phyloP scores from a whole-genome alignment of 805 yeast species.

The Candida vaughaniae region DNA sequence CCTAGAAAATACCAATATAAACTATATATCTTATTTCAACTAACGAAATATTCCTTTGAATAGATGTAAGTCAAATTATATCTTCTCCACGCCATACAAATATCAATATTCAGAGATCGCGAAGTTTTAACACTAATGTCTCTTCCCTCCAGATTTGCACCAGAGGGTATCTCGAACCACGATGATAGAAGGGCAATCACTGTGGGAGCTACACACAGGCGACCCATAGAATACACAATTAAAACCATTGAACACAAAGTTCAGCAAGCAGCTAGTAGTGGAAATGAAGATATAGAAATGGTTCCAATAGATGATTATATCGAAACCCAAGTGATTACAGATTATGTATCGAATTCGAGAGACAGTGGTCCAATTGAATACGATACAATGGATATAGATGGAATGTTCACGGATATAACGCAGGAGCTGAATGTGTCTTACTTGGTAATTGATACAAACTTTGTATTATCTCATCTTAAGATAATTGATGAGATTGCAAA shows the following conservation, averaged over 20 bases:
- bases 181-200: conserved; percentile 27
- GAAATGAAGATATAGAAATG: conserved; percentile 47
- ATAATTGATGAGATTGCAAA: conserved; percentile 53
- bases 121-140: too few species aligned
- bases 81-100: too few species aligned
- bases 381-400: conserved; percentile 20
- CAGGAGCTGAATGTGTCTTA: conserved; percentile 29
- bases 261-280: conserved; percentile 18
- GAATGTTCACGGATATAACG: conserved; percentile 15
- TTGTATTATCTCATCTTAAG: conserved; percentile 65
- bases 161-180: conserved; percentile 27
- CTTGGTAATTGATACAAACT: conserved; percentile 81
- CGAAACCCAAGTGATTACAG: conserved; percentile 44
- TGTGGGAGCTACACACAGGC: conserved; percentile 17
- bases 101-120: too few species aligned
- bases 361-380: conserved; percentile 7
- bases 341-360: conserved; percentile 23
- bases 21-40: too few species aligned
- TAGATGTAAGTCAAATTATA: too few species aligned
- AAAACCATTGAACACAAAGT: conserved; percentile 26
- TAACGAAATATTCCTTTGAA: too few species aligned
- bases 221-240: conserved; percentile 22
- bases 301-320: conserved; percentile 45
- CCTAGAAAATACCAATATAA: too few species aligned
- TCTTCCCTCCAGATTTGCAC: conserved; percentile 40